These are phyloP conservation scores for Sanghuangporus weigelae DNA, from an alignment of 1,284 basidiomycete genomes.

Conservation along the genomic window DNA sequence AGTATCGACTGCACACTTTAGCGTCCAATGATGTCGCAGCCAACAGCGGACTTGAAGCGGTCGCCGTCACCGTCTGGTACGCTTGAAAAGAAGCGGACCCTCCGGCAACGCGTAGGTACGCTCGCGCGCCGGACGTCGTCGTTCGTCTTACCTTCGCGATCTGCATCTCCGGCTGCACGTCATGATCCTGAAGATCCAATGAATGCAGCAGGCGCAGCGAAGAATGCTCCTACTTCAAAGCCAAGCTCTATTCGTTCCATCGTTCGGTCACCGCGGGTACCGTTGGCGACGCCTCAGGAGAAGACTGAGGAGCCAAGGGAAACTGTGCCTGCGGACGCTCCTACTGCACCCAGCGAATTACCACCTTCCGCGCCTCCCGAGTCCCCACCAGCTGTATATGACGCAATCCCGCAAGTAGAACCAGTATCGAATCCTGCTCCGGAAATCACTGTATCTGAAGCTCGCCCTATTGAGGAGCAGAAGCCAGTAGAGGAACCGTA, in stretches of 20 bases:
- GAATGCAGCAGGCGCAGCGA: neutral
- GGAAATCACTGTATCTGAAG: constrained; percentile 8
- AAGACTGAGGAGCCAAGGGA: constrained; percentile 17
- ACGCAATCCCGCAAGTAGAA: neutral
- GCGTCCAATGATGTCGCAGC: neutral
- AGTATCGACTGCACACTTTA: neutral
- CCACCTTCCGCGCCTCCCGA: constrained; percentile 2
- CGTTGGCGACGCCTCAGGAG: constrained; percentile 10
- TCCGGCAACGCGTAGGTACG: constrained; percentile 34
- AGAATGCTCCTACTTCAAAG: constrained; percentile 1
- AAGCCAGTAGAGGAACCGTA: constrained; percentile 9
- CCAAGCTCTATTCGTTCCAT: constrained; percentile 4
- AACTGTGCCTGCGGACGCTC: constrained; percentile 19
- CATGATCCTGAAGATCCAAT: constrained; percentile 18
- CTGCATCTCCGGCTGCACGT: constrained; percentile 29
- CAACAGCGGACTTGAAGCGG: neutral
- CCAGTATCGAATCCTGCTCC: constrained; percentile 14
- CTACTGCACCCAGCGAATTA: neutral
- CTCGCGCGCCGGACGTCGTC: constrained; percentile 48
- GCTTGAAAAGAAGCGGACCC: constrained; percentile 18
- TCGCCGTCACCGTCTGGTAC: neutral
- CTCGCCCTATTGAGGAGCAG: constrained; percentile 5
- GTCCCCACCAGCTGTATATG: constrained; percentile 1
- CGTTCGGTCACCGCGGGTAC: neutral
- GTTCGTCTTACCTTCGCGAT: constrained; percentile 31